Conservation (phyloP, 108 stramenopile species). For the Parmales sp. region DNA sequence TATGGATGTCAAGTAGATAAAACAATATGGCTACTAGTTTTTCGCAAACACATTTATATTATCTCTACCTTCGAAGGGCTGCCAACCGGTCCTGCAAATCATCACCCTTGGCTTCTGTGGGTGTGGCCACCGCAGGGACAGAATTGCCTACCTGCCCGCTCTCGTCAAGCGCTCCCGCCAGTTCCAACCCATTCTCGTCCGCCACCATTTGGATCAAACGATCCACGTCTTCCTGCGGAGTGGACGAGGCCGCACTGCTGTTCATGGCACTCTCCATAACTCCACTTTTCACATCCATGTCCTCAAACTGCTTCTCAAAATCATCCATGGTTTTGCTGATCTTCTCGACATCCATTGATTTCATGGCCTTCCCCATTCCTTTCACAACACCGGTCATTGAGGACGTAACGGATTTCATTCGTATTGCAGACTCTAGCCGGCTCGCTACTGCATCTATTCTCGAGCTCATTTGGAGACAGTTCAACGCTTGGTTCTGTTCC, state of each 20-base stretch:
- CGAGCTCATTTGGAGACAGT: slow-evolving; percentile 75
- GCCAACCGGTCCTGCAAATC: slow-evolving; percentile 73
- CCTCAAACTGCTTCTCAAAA: slow-evolving; percentile 97
- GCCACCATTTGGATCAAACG: slow-evolving; percentile 80
- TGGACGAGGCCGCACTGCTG: slow-evolving; percentile 81
- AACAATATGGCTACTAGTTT: too few relatives aligned
- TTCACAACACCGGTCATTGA: slow-evolving; percentile 83
- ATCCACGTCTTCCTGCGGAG: slow-evolving; percentile 93
- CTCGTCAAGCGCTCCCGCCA: slow-evolving; percentile 64
- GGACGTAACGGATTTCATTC: slow-evolving; percentile 82
- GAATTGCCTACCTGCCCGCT: slow-evolving; percentile 68
- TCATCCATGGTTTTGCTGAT: slow-evolving; percentile 83
- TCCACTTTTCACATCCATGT: slow-evolving; percentile 87
- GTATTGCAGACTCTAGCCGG: slow-evolving; percentile 89
- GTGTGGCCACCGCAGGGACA: slow-evolving; percentile 35
- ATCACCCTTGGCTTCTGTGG: slow-evolving; percentile 33
- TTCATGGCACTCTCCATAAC: slow-evolving; percentile 96
- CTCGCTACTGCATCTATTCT: slow-evolving; percentile 91
- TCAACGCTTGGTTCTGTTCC: slow-evolving; percentile 92
- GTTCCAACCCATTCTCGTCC: slow-evolving; percentile 75
- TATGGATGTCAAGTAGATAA: too few relatives aligned
- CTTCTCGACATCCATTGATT: slow-evolving; percentile 84
- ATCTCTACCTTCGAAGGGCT: slow-evolving; percentile 40
- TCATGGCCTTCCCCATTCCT: slow-evolving; percentile 85
- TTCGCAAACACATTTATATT: too few relatives aligned